Evolutionary conservation across 2,329 filamentous ascomycete species (phyloP).

Genomic region (Pseudocercospora fijiensis): DNA sequence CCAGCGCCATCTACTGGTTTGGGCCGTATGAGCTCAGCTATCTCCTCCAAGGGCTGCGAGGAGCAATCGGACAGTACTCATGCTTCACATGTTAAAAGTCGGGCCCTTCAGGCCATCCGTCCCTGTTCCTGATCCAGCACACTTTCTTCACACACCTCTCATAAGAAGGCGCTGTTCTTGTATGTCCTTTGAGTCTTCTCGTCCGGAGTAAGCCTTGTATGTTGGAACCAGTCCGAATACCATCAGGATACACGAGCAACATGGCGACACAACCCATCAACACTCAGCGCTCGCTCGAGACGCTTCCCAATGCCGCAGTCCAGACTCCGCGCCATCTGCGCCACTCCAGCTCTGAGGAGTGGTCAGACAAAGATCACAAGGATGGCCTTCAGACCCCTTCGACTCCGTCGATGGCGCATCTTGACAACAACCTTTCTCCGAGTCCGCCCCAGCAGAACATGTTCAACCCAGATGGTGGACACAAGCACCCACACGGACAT

Average conservation of each 20-base stretch:
- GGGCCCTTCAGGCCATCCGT: slow-evolving; percentile 11
- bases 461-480: slow-evolving; percentile 1
- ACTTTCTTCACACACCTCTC: slow-evolving; percentile 3
- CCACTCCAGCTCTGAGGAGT: slow-evolving; percentile 19
- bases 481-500: slow-evolving; percentile 1
- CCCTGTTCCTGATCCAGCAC: slow-evolving; percentile 5
- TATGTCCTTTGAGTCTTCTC: neutral
- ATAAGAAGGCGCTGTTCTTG: slow-evolving; percentile 1
- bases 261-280: slow-evolving; percentile 9
- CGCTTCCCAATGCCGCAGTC: slow-evolving; percentile 14
- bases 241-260: slow-evolving; percentile 8
- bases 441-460: slow-evolving; percentile 3
- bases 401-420: slow-evolving; percentile 8
- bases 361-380: slow-evolving; percentile 20
- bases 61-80: slow-evolving; percentile 5
- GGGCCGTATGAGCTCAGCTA: neutral
- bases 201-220: slow-evolving; percentile 10
- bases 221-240: slow-evolving; percentile 20
- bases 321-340: slow-evolving; percentile 10
- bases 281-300: slow-evolving; percentile 15
- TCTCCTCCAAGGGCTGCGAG: slow-evolving; percentile 10
- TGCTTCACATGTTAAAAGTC: slow-evolving; percentile 16
- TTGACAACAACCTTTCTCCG: neutral
- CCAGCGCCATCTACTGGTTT: neutral
- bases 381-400: slow-evolving; percentile 15